Evolutionary conservation across 352 stramenopile genomes (phyloP).

Genomic region (Phytophthora uliginosa): DNA sequence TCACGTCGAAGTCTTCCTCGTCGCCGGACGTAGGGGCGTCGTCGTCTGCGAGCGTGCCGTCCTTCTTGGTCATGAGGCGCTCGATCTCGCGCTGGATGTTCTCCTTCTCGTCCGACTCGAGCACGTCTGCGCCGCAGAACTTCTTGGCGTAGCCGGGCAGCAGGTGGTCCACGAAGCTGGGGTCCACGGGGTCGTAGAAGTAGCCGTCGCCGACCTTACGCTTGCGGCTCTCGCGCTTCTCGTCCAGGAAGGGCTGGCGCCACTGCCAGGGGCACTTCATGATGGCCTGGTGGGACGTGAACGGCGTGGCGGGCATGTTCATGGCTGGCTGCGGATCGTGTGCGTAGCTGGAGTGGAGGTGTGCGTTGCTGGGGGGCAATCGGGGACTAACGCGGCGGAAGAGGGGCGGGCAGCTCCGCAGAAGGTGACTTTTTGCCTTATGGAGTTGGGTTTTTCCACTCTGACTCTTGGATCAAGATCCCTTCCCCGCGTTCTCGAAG

Average conservation of each 20-base stretch:
- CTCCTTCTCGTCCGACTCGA: slow-evolving; percentile 85
- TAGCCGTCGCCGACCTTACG: slow-evolving; percentile 85
- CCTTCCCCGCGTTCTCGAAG: slow-evolving; percentile 46
- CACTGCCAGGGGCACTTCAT: slow-evolving; percentile 93
- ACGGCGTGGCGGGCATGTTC: slow-evolving; percentile 60
- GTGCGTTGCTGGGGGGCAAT: slow-evolving; percentile 13
- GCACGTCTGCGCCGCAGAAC: slow-evolving; percentile 69
- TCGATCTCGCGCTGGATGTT: slow-evolving; percentile 88
- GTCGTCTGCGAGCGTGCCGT: slow-evolving; percentile 42
- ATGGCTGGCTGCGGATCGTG: slow-evolving; percentile 31
- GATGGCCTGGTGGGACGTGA: slow-evolving; percentile 81
- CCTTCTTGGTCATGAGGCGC: slow-evolving; percentile 81
- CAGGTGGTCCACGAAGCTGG: slow-evolving; percentile 87
- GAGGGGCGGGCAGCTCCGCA: neutral
- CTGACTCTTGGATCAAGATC: slow-evolving; percentile 52
- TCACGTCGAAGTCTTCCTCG: slow-evolving; percentile 45
- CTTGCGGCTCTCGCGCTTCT: slow-evolving; percentile 86
- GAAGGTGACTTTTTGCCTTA: slow-evolving; percentile 25
- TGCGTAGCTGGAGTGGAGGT: neutral
- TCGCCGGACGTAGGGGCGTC: slow-evolving; percentile 25
- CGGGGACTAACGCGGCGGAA: slow-evolving; percentile 10
- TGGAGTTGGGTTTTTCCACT: slow-evolving; percentile 25
- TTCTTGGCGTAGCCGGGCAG: slow-evolving; percentile 84
- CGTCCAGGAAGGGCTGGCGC: slow-evolving; percentile 87
- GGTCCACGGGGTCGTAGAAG: slow-evolving; percentile 90